Conservation (phyloP, 169 alveolate genomes). For the Cryptosporidium viatorum region DNA sequence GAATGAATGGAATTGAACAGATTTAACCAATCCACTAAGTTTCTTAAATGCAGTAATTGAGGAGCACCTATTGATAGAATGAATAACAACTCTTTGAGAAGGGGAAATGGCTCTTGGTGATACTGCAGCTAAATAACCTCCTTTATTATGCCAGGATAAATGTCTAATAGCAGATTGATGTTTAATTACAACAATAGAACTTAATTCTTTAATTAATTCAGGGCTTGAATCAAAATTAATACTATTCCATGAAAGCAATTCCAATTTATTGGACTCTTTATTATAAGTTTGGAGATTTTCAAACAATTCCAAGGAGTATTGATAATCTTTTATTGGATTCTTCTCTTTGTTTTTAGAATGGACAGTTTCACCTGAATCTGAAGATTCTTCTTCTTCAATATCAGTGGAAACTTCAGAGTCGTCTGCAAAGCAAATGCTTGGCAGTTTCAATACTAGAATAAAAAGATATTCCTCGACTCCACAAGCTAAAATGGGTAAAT, state of each 20-base stretch:
- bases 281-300: neutral
- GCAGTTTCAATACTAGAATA: conserved; percentile 33
- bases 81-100: conserved; percentile 84
- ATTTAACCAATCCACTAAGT: conserved; percentile 87
- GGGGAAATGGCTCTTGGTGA: conserved; percentile 83
- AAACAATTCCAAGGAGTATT: conserved; percentile 74
- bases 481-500: conserved; percentile 55
- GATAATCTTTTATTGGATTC: conserved; percentile 78
- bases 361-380: neutral
- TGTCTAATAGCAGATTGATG: conserved; percentile 79
- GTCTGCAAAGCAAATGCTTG: conserved; percentile 14
- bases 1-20: conserved; percentile 87
- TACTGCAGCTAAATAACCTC: conserved; percentile 87
- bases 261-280: neutral
- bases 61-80: conserved; percentile 84
- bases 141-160: conserved; percentile 86
- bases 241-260: conserved; percentile 24
- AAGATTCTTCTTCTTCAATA: conserved; percentile 28
- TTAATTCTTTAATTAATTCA: conserved; percentile 41
- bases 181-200: conserved; percentile 73
- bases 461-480: conserved; percentile 52
- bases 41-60: conserved; percentile 87
- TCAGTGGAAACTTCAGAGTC: conserved; percentile 39
- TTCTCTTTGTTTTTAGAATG: conserved; percentile 17
- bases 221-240: neutral